Base-by-base conservation (phyloP, 805 yeast genomes). In the Phaffomyces antillensis region DNA sequence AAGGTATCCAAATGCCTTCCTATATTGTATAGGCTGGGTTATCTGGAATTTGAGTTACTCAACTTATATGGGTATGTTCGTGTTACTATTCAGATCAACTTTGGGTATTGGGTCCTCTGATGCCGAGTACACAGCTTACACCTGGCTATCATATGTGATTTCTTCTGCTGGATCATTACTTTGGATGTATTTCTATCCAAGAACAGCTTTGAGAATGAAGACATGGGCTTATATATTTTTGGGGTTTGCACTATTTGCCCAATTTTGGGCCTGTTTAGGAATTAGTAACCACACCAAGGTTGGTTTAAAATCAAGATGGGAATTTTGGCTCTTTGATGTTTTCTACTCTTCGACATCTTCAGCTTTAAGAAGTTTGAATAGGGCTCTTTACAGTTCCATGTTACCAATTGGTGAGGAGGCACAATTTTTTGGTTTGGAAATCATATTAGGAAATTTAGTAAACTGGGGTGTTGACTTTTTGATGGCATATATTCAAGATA, bases 381-480 rank as follows among this genome's bases (percentile, higher is more conserved):
- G 74, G 46, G 58, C 63, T 0, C 52, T 67, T 0, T 69, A 68
- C 43, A 64, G 69, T 31, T 53, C 70, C 0, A 51, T 70, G 41
- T 50, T 70, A 15, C 74, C 74, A 1, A 61, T 57, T 41, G 72
- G 72, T 0, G 64, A 67, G 32, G 73, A 70, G 46, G 72, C 71
- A 4, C 72, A 69, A 49, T 68, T 59, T 40, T 68, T 70, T 51
- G 74, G 74, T 0, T 48, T 69, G 36, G 73, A 68, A 43, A 52
- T 67, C 7, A 61, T 68, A 60, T 55, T 69, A 13, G 72, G 72
- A 1, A 60, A 68, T 12, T 62, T 70, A 5, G 63, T 70, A 5
- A 70, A 71, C 3, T 70, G 74, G 72, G 63, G 66, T 26, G 71
- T 71, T 9, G 54, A 54, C 4, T 58, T 69, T 36, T 63, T 67